Base-by-base conservation (phyloP, 768 basidiomycete genomes). In the Xerocomellus intermedius region DNA sequence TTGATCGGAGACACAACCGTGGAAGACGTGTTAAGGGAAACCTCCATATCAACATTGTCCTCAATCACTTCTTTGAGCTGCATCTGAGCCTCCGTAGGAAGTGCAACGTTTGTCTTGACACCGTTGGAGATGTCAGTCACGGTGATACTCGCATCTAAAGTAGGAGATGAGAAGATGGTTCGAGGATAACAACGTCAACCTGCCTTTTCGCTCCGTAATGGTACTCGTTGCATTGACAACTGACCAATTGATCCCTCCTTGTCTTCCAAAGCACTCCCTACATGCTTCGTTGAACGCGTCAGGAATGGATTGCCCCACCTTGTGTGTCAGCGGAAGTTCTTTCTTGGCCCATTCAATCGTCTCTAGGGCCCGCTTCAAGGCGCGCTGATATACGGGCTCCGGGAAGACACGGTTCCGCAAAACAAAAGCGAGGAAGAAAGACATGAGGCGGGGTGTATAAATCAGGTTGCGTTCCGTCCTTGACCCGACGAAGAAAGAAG, bases 401-500 rank as follows among this genome's bases (percentile, higher is more conserved):
- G 75, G 76, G 42, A 89, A 73, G 17, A 81, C 77, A 30, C 74
- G 66, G 58, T 79, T 83, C 21, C 82, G 79, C 16, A 86, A 30
- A n/a, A 89, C 62, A 64, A 82, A 89, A 14, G 77, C 66, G 32
- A 89, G 52, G 68, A 86, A 90, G 64, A 87, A 86, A 1, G 60
- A 69, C 6, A 87, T 42, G 4, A 89, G 72, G 26, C 75, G 79
- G 3, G 87, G 87, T 2, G 77, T 71, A 52, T 76, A 73, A 12
- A 72, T 56, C 38, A 87, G 73, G 56, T 81, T 78, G 47, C 65
- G 77, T 60, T 81, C 77, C 19, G 72, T 71, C 71, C 80, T 83
- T 69, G 32, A 43, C 5, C 35, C 52, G 4, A 36, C 5, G 5
- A 49, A 19, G 16, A 49, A 30, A 26, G 5, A 19, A 42, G 33